Evolutionary conservation across 2,329 filamentous ascomycete genomes (phyloP), one percentile per base, ranked within the genome.

Genomic region (Cadophora sp.): DNA sequence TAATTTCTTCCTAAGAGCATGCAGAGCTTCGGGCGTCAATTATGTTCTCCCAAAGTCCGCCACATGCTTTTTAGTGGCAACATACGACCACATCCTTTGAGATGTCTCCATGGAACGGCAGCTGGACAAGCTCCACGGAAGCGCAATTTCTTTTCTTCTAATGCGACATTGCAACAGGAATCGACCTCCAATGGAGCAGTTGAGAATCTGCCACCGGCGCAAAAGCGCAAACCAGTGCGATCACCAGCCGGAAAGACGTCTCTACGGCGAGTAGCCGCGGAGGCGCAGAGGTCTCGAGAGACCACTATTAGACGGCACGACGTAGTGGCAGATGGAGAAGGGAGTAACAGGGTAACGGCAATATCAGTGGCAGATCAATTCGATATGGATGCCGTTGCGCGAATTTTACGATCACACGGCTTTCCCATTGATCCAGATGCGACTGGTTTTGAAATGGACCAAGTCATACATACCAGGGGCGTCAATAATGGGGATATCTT

Each of bases 401-500:
- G 86, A 59, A 86, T 88, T 12, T 79, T 91, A 14, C 82, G 83
- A 27, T 82, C 83, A 40, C 86, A 89, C 76, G 87, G 86, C 60
- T 90, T 89, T 76, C 79, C 81, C 50, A 84, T 90, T 64, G 87
- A 91, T 74, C 88, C 88, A 1, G 87, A 91, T 73, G 81, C 80
- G 60, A 88, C 85, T 14, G 86, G 83, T 16, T 89, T 91, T 73
- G 87, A 89, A 72, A 81, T 84, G 58, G 83, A 83, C 71, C 87
- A 90, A 75, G 87, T 91, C 6, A 85, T 91, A 60, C 88, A 91
- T 75, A 88, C 87, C 7, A 82, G 87, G 62, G 84, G 84, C 9
- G 83, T 85, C 68, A 86, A 88, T 77, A 84, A 88, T 67, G 94
- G 94, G 40, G 96, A 99, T 80, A 89, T 98, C 62, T 98, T 98